Base-by-base conservation (phyloP, 768 basidiomycete species). In the Mycena kentingensis region DNA sequence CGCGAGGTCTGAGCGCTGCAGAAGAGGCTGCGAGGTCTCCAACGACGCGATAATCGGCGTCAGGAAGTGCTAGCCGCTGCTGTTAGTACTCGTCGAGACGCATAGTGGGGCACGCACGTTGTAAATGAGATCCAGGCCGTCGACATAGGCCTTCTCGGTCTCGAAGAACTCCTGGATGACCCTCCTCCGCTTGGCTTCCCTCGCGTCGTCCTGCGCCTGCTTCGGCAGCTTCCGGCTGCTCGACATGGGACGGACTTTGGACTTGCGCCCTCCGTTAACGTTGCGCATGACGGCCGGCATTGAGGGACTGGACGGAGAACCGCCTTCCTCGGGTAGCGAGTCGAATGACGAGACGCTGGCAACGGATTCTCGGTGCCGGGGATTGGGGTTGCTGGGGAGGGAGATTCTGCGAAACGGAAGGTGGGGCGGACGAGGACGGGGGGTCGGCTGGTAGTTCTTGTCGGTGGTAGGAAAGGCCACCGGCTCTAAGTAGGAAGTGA, bases 11-110 rank as follows among this genome's bases (percentile, higher is more conserved):
- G 79, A 68, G 51, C 88, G 82, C 52, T 83, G 76, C 44, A 93
- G 76, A n/a, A 93, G 68, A 2, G 89, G 85, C 22, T 80, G 74
- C 4, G 82, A 60, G 2, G 81, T 83, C 55, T 90, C 87, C 57
- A 93, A 72, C 5, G 92, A 87, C 18, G 74, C 73, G 57, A 93
- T 84, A 52, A 94, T 84, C 2, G 91, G 92, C 10, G 80, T 80
- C 26, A 94, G 77, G 63, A 94, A 94, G 65, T 91, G 85, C 90
- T 93, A n/a, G n/a, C n/a, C n/a, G n/a, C n/a, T n/a, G n/a, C n/a
- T n/a, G n/a, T n/a, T n/a, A n/a, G n/a, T n/a, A n/a, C n/a, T n/a
- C n/a, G n/a, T n/a, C n/a, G 16, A n/a, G 12, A 12, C 29, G 22
- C 31, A 52, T 25, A 44, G 8, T 16, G 34, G 34, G 19, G 29